phyloP scores from a whole-genome alignment of 2,329 filamentous ascomycete genomes.

The Blastomyces percursus region DNA sequence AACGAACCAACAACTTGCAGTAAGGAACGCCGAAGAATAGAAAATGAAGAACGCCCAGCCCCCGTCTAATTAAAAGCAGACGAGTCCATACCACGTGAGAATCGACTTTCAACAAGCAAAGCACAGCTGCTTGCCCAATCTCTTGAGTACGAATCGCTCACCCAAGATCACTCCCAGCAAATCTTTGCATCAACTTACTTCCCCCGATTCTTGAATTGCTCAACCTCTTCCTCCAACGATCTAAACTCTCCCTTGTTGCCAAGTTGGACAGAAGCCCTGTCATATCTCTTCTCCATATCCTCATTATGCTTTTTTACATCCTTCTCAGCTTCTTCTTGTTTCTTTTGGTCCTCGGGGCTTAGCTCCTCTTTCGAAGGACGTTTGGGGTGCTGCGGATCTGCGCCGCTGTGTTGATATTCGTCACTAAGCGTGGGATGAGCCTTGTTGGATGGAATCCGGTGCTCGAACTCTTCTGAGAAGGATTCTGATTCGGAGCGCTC shows the following conservation, averaged over 20 bases:
- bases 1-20: background rate
- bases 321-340: constrained; percentile 6
- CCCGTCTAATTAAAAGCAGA: background rate
- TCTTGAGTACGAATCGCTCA: background rate
- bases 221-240: constrained; percentile 10
- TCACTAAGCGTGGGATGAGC: constrained; percentile 13
- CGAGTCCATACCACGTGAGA: background rate
- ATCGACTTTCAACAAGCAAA: background rate
- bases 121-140: background rate
- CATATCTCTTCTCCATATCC: constrained; percentile 14
- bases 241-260: constrained; percentile 9
- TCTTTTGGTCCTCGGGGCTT: constrained; percentile 9
- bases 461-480: constrained; percentile 14
- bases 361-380: constrained; percentile 11
- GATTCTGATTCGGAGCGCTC: constrained; percentile 10
- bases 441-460: constrained; percentile 14
- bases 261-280: constrained; percentile 11
- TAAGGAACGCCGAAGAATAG: background rate
- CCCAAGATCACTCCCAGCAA: background rate
- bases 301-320: constrained; percentile 15
- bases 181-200: constrained; percentile 6
- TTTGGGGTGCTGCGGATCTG: constrained; percentile 12
- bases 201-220: constrained; percentile 7
- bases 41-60: background rate
- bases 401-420: constrained; percentile 14